Percentiles rank a stretch among this genome's conserved stretches.
These are phyloP conservation scores for Mallotus repandus DNA, from an alignment of 441 rosid species.

Conservation along the genomic window DNA sequence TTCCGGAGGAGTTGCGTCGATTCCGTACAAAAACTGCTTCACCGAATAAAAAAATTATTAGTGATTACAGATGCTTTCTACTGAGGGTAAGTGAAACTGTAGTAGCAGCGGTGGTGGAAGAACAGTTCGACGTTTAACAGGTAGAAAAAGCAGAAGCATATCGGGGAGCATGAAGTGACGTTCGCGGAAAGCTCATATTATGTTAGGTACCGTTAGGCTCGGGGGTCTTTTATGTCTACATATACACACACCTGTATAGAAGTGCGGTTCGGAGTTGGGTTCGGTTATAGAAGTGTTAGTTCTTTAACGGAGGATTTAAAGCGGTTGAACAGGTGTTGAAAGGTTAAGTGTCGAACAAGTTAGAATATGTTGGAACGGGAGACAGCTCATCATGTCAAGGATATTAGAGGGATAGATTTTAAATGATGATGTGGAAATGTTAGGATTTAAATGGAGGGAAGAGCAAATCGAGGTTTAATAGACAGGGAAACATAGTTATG, in stretches of 20 bases:
- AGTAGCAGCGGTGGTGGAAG: conserved; percentile 33
- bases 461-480: too few species aligned
- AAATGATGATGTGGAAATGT: too few species aligned
- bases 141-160: conserved; percentile 4
- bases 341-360: conserved; percentile 30
- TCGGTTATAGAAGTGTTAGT: conserved; percentile 15
- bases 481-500: neutral
- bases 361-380: neutral
- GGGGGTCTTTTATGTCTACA: too few species aligned
- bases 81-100: conserved; percentile 31
- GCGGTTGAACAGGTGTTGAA: neutral
- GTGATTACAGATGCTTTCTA: neutral
- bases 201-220: neutral
- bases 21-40: neutral
- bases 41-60: neutral
- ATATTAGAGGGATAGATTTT: too few species aligned
- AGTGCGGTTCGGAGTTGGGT: conserved; percentile 25
- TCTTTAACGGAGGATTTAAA: conserved; percentile 11
- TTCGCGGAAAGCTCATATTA: neutral
- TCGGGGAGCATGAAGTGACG: conserved; percentile 6
- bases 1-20: neutral
- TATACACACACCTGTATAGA: too few species aligned
- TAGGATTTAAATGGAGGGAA: too few species aligned
- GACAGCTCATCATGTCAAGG: neutral
- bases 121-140: conserved; percentile 35